phyloP scores from a whole-genome alignment of 805 yeast genomes.

The Nakazawaea peltata region DNA sequence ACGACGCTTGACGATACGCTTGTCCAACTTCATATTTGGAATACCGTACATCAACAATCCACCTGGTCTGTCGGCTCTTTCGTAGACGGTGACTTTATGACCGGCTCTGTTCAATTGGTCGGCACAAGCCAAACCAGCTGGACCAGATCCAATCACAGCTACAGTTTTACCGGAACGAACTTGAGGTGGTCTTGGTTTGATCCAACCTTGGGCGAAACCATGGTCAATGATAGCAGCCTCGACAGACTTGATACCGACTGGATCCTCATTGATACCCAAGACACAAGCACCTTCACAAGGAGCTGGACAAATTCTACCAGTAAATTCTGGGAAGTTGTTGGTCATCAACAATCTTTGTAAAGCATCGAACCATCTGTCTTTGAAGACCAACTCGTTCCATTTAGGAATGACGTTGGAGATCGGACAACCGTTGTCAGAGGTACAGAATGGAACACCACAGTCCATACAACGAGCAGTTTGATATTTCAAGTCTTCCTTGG shows the following conservation, averaged over 20 bases:
- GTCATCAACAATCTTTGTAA: conserved; percentile 88
- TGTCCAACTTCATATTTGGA: conserved; percentile 97
- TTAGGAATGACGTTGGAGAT: conserved; percentile 95
- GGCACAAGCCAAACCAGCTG: conserved; percentile 94
- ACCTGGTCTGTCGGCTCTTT: conserved; percentile 92
- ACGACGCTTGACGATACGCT: conserved; percentile 87
- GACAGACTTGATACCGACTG: conserved; percentile 93
- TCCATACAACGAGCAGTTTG: conserved; percentile 99
- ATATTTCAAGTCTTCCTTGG: conserved; percentile 77
- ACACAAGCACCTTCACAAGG: conserved; percentile 97
- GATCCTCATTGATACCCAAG: conserved; percentile 86
- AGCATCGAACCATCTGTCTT: conserved; percentile 93
- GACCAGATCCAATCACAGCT: conserved; percentile 94
- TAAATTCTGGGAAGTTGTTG: conserved; percentile 97
- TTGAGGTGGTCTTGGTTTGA: conserved; percentile 72
- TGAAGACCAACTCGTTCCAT: conserved; percentile 94
- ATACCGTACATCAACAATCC: conserved; percentile 98
- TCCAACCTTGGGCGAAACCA: conserved; percentile 97
- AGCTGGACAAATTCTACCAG: conserved; percentile 98
- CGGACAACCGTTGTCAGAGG: conserved; percentile 97
- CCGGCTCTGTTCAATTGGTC: conserved; percentile 97
- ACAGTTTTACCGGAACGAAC: conserved; percentile 77
- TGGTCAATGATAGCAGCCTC: conserved; percentile 95
- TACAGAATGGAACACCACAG: conserved; percentile 99
- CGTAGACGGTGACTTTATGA: conserved; percentile 84